phyloP scores from a whole-genome alignment of 2,329 filamentous ascomycete species.

The Pestalotiopsis sp. region DNA sequence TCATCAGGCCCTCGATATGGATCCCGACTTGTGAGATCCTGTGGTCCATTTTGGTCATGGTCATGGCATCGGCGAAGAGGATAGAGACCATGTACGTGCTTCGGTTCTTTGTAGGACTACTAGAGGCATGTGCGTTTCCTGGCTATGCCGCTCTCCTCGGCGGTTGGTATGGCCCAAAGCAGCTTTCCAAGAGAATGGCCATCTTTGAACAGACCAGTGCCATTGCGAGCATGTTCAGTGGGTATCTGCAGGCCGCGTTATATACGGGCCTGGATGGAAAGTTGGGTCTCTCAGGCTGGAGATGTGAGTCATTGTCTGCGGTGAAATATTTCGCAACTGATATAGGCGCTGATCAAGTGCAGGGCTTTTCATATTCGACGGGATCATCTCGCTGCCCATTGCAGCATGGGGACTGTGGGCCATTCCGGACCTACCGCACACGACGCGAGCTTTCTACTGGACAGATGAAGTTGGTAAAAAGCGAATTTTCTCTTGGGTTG shows the following conservation, averaged over 20 bases:
- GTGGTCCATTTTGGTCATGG: constrained; percentile 26
- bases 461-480: not conserved
- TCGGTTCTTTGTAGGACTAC: constrained; percentile 33
- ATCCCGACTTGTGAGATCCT: constrained; percentile 32
- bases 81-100: constrained; percentile 26
- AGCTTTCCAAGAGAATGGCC: constrained; percentile 29
- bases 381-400: constrained; percentile 1
- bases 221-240: constrained; percentile 7
- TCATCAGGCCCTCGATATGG: constrained; percentile 30
- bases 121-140: constrained; percentile 29
- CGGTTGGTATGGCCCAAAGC: constrained; percentile 31
- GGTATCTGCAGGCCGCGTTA: not conserved
- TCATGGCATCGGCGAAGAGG: constrained; percentile 22
- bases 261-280: constrained; percentile 1
- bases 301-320: not conserved
- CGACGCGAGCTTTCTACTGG: constrained; percentile 5
- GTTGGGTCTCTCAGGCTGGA: constrained; percentile 2
- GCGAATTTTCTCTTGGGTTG: not conserved
- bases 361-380: constrained; percentile 8
- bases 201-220: constrained; percentile 23
- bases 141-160: constrained; percentile 30
- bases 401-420: not conserved
- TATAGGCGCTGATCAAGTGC: too few species aligned
- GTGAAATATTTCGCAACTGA: too few species aligned
- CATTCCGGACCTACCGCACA: constrained; percentile 6